phyloP scores from a whole-genome alignment of 192 early-diverging fungal species.

The Entrophospora sp. region DNA sequence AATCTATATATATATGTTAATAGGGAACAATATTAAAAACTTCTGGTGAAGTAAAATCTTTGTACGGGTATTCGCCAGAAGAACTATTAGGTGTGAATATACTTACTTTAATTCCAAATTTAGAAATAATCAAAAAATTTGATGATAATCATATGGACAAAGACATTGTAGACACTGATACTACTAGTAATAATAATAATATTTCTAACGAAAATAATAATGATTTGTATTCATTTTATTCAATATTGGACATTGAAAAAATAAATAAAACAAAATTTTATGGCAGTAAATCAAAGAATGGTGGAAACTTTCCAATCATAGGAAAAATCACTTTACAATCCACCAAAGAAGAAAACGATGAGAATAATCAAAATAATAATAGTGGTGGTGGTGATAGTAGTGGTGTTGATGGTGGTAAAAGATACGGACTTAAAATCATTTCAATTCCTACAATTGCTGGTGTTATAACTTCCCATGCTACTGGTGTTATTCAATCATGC shows the following conservation, averaged over 20 bases:
- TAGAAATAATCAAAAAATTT: no score
- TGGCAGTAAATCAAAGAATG: slow-evolving; percentile 40
- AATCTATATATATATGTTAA: no score
- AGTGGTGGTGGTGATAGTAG: no score
- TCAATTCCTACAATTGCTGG: slow-evolving; percentile 58
- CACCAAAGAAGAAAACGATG: slow-evolving; percentile 16
- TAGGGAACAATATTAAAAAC: slow-evolving; percentile 41
- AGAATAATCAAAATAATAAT: slow-evolving; percentile 15
- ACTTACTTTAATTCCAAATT: slow-evolving; percentile 27
- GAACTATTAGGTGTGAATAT: slow-evolving; percentile 37
- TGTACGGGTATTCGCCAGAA: slow-evolving; percentile 43
- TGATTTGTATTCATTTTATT: slow-evolving; percentile 24
- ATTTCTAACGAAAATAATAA: slow-evolving; percentile 2
- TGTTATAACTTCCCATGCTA: slow-evolving; percentile 42
- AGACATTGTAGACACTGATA: no score
- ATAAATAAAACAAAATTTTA: slow-evolving; percentile 51
- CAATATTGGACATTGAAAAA: slow-evolving; percentile 33
- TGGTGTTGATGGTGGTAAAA: no score
- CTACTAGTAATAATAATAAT: not conserved
- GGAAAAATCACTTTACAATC: slow-evolving; percentile 30
- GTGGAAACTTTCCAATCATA: slow-evolving; percentile 50
- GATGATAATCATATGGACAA: no score
- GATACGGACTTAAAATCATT: slow-evolving; percentile 41
- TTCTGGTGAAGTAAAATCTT: slow-evolving; percentile 36
- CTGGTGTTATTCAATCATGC: slow-evolving; percentile 44